These are phyloP conservation scores for Rhodotorula babjevae DNA, from an alignment of 768 basidiomycete species.

Conservation along the genomic window DNA sequence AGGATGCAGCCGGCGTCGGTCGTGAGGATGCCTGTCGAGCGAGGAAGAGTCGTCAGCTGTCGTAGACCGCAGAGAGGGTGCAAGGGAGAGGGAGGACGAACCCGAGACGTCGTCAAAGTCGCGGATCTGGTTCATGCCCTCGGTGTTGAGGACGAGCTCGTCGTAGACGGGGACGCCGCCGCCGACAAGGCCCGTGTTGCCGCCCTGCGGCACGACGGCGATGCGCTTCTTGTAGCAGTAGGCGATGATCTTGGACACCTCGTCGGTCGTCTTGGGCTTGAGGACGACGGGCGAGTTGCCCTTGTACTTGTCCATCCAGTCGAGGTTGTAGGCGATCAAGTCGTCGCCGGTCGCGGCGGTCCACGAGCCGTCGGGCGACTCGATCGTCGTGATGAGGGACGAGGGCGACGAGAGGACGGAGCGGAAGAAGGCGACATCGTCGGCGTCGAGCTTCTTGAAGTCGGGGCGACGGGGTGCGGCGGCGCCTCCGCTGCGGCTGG, in stretches of 20 bases:
- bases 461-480: conserved; percentile 27
- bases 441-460: conserved; percentile 42
- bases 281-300: conserved; percentile 80
- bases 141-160: conserved; percentile 71
- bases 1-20: conserved; percentile 93
- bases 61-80: not conserved
- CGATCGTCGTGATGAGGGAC: conserved; percentile 47
- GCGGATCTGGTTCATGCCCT: conserved; percentile 63
- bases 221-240: conserved; percentile 77
- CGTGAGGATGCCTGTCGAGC: conserved; percentile 60
- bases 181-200: conserved; percentile 93
- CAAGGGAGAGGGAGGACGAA: conserved; percentile 6
- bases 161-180: conserved; percentile 83
- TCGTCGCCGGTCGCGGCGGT: conserved; percentile 51
- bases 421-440: conserved; percentile 46
- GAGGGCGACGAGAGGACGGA: conserved; percentile 46
- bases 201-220: conserved; percentile 93
- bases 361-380: conserved; percentile 25
- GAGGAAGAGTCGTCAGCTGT: not conserved
- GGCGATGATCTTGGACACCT: conserved; percentile 82
- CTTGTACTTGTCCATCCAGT: conserved; percentile 70
- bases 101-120: conserved; percentile 52
- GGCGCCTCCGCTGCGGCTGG: not conserved
- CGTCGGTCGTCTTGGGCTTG: conserved; percentile 76
- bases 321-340: conserved; percentile 71